A percentile compares a stretch with the other conserved stretches of the same genome.
Conservation (phyloP, 75 land plant species). For the Cryptomeria japonica region DNA sequence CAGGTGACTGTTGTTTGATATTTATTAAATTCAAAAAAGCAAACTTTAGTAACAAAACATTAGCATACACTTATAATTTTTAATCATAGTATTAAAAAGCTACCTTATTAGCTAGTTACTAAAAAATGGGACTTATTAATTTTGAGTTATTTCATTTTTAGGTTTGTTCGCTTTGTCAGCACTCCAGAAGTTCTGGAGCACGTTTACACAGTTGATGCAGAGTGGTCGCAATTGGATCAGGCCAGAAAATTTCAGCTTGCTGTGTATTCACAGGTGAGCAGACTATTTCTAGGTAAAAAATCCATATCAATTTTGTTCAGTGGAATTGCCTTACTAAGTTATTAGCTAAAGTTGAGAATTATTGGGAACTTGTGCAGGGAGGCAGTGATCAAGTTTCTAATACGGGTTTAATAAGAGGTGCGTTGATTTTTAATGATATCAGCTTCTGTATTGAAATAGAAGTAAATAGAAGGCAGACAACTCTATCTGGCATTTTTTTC, state of each 20-base stretch:
- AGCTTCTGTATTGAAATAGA: not conserved
- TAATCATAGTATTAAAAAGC: not conserved
- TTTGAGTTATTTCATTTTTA: not conserved
- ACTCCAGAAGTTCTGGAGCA: constrained; percentile 30
- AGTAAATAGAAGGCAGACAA: not conserved
- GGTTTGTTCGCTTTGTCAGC: constrained; percentile 29
- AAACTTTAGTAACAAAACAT: not conserved
- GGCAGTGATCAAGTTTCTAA: constrained; percentile 3
- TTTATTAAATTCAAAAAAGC: not conserved
- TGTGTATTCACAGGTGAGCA: constrained; percentile 58
- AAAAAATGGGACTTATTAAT: not conserved
- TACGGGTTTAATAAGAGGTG: constrained; percentile 1
- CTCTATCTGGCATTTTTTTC: not conserved
- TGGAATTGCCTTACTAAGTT: not conserved
- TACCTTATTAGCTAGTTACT: not conserved
- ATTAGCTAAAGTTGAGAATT: not conserved
- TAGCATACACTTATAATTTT: not conserved
- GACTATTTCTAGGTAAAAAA: not conserved
- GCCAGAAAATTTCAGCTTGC: constrained; percentile 12
- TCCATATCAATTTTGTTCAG: not conserved
- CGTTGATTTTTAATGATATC: not conserved
- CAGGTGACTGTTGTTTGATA: not conserved
- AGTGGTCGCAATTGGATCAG: constrained; percentile 21
- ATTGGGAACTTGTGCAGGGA: constrained; percentile 4
- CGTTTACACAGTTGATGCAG: constrained; percentile 13